Conservation (phyloP, 1,284 basidiomycete species). For the Apiotrichum porosum region DNA sequence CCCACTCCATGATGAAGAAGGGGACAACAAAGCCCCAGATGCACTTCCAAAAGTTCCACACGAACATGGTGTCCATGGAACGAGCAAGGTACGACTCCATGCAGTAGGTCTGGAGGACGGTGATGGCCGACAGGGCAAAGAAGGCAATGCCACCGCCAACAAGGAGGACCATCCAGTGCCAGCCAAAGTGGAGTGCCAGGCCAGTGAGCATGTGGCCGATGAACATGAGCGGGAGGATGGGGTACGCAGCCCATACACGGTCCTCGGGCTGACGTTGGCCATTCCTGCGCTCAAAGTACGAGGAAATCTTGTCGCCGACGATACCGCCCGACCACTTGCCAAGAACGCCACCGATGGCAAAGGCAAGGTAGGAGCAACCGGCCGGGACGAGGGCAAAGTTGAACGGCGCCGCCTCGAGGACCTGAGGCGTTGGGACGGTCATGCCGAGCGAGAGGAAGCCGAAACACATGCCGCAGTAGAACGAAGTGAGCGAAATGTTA, state of each 20-base stretch:
- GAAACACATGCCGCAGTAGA: slow-evolving; percentile 44
- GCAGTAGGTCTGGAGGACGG: slow-evolving; percentile 35
- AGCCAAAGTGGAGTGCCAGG: slow-evolving; percentile 27
- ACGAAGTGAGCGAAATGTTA: slow-evolving; percentile 29
- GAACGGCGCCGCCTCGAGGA: slow-evolving; percentile 41
- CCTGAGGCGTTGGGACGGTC: slow-evolving; percentile 39
- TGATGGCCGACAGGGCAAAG: slow-evolving; percentile 32
- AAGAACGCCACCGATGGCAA: slow-evolving; percentile 36
- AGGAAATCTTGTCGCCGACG: slow-evolving; percentile 34
- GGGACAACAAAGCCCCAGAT: slow-evolving; percentile 44
- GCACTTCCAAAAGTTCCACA: slow-evolving; percentile 47
- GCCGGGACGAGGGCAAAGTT: slow-evolving; percentile 31
- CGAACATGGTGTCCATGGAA: slow-evolving; percentile 40
- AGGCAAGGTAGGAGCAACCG: slow-evolving; percentile 41
- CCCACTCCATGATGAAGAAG: slow-evolving; percentile 43
- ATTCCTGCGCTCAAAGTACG: slow-evolving; percentile 28
- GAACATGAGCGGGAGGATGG: slow-evolving; percentile 27
- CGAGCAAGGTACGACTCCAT: slow-evolving; percentile 39
- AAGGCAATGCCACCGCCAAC: slow-evolving; percentile 40
- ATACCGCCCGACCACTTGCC: slow-evolving; percentile 44
- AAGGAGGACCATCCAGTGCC: slow-evolving; percentile 43
- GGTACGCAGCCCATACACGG: slow-evolving; percentile 36
- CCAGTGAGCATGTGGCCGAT: slow-evolving; percentile 37
- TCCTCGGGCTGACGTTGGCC: slow-evolving; percentile 43
- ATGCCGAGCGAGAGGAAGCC: slow-evolving; percentile 39